Evolutionary conservation across 768 basidiomycete genomes (phyloP), one percentile per base, ranked within the genome.

Genomic region (Boletus rubropictus): DNA sequence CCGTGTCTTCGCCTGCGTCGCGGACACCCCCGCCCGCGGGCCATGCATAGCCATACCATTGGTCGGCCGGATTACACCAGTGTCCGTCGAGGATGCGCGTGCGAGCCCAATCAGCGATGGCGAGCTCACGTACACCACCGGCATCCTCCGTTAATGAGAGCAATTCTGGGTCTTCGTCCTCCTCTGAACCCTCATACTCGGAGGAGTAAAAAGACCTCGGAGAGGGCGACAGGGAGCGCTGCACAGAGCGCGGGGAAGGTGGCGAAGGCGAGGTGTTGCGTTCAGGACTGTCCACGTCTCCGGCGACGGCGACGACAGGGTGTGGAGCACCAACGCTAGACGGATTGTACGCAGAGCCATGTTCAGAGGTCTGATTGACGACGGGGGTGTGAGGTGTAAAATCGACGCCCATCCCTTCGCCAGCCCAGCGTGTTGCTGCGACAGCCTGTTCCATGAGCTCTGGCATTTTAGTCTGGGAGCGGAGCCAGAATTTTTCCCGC

Each of bases 11-110:
- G 18, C 56, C 57, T 2, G 44, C 45, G 21, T 54, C 63, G 37
- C 57, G 50, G 46, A 62, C 48, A 70, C 72, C 36, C 48, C 68
- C 42, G 49, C 59, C 46, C 62, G 66, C 54, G 63, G 69, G 44
- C 74, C 76, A 25, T 60, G 70, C 48, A 66, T 72, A 60, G 9
- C 68, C 64, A 42, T 79, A 85, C 76, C 77, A 87, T 38, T 79
- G 72, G 60, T 89, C 87, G 0, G 80, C 83, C 9, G 86, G 87
- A 41, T 76, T 82, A 36, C 81, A 64, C 86, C 87, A 89, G 54
- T 80, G 75, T 3, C 87, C 87, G 46, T 89, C 86, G 17, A 89
- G 64, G 39, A 89, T 81, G 39, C 86, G 68, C 18, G 71, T 74
- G 28, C 87, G 72, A 5, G 83, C 83, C 84, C 84, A 88, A 53